Conservation (phyloP, 352 stramenopile species). For the Pythium phragmitis region DNA sequence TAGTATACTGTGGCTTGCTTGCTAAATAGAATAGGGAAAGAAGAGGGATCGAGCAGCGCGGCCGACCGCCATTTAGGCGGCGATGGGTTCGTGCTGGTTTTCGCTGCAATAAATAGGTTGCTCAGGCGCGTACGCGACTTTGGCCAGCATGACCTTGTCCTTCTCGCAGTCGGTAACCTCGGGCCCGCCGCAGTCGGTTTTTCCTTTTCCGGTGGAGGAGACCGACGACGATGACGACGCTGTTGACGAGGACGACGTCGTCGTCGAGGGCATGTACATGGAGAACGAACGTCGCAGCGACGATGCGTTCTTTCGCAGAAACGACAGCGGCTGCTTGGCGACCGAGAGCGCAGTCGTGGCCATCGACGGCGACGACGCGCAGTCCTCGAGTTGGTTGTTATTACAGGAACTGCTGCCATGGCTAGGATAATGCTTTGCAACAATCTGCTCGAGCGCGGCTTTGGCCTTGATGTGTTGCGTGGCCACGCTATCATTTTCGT, state of each 20-base stretch:
- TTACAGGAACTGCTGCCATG: neutral
- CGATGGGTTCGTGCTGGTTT: conserved; percentile 27
- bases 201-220: conserved; percentile 34
- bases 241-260: conserved; percentile 35
- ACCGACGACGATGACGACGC: conserved; percentile 28
- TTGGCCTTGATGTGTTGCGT: conserved; percentile 22
- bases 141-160: conserved; percentile 60
- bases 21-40: conserved; percentile 20
- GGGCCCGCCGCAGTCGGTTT: conserved; percentile 29
- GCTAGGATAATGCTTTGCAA: conserved; percentile 39
- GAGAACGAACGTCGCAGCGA: conserved; percentile 66
- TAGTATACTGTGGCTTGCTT: neutral
- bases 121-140: conserved; percentile 30
- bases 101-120: conserved; percentile 28
- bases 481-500: conserved; percentile 12
- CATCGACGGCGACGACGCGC: neutral
- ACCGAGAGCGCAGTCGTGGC: conserved; percentile 44
- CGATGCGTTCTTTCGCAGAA: conserved; percentile 64
- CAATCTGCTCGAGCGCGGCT: conserved; percentile 47
- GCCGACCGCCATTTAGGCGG: conserved; percentile 1
- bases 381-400: conserved; percentile 21
- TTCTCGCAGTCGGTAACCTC: conserved; percentile 54
- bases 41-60: neutral
- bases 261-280: conserved; percentile 43
- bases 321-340: conserved; percentile 73